Evolutionary conservation across 805 yeast species (phyloP).

Genomic region (Zygosaccharomyces pseudorouxii): DNA sequence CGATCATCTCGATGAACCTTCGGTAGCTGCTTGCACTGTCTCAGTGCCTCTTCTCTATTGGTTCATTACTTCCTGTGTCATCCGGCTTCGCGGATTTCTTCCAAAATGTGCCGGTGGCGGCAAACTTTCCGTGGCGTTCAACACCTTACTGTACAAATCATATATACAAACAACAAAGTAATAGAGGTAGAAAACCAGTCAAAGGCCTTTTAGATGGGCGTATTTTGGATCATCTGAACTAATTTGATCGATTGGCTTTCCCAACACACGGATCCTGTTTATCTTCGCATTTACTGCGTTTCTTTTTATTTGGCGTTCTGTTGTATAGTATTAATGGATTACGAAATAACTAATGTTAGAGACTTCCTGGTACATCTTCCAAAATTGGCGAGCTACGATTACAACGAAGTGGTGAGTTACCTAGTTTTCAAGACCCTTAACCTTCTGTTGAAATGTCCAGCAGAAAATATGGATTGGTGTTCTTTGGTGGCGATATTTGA

Average conservation of each 20-base stretch:
- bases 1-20: too few relatives aligned
- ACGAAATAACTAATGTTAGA: slow-evolving; percentile 17
- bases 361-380: slow-evolving; percentile 30
- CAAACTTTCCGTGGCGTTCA: slow-evolving; percentile 11
- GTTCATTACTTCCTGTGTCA: not conserved
- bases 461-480: slow-evolving; percentile 23
- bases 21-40: not conserved
- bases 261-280: not conserved
- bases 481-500: slow-evolving; percentile 17
- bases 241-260: not conserved
- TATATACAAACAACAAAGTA: not conserved
- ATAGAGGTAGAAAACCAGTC: not conserved
- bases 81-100: not conserved
- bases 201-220: not conserved
- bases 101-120: slow-evolving; percentile 11
- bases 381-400: slow-evolving; percentile 21
- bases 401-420: slow-evolving; percentile 26
- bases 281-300: not conserved
- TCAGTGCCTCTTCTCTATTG: too few relatives aligned
- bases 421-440: slow-evolving; percentile 28
- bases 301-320: not conserved
- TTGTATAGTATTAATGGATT: not conserved
- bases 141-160: slow-evolving; percentile 1
- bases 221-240: not conserved
- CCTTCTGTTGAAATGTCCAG: slow-evolving; percentile 14